phyloP scores from a whole-genome alignment of 352 stramenopile species.

The Pythium utonaiense region DNA sequence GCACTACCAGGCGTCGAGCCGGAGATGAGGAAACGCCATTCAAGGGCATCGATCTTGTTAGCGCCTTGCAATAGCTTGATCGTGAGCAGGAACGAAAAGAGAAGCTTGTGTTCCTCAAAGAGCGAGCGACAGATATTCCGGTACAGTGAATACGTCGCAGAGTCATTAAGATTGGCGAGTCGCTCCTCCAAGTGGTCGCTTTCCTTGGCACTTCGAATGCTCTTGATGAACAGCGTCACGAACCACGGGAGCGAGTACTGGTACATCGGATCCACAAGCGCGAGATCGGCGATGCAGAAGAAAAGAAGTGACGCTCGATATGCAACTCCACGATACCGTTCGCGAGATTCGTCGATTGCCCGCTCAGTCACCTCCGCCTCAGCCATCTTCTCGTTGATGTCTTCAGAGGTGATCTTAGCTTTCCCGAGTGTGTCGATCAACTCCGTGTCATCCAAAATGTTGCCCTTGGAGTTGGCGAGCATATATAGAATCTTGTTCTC shows the following conservation, averaged over 20 bases:
- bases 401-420: conserved; percentile 89
- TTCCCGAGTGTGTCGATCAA: conserved; percentile 91
- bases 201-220: conserved; percentile 76
- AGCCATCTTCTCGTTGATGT: conserved; percentile 92
- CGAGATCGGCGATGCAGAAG: conserved; percentile 91
- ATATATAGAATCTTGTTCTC: conserved; percentile 94
- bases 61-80: conserved; percentile 82
- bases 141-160: conserved; percentile 92
- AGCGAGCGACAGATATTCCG: conserved; percentile 92
- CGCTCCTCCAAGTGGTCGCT: conserved; percentile 84
- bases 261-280: conserved; percentile 92
- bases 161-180: conserved; percentile 88
- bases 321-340: conserved; percentile 87
- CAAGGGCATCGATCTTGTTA: conserved; percentile 78
- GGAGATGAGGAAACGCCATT: conserved; percentile 94
- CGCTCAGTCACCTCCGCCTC: conserved; percentile 91
- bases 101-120: conserved; percentile 93
- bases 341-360: conserved; percentile 87
- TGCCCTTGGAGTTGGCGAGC: conserved; percentile 90
- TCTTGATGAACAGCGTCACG: conserved; percentile 87
- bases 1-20: conserved; percentile 56
- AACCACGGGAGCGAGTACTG: conserved; percentile 95
- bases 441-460: conserved; percentile 92
- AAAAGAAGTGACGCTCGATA: conserved; percentile 89
- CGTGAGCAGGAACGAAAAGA: conserved; percentile 92